A percentile compares a stretch with the other conserved stretches of the same genome.
These are phyloP conservation scores for Paraglomus occultum DNA, from an alignment of 192 early-diverging fungal species.

Conservation along the genomic window DNA sequence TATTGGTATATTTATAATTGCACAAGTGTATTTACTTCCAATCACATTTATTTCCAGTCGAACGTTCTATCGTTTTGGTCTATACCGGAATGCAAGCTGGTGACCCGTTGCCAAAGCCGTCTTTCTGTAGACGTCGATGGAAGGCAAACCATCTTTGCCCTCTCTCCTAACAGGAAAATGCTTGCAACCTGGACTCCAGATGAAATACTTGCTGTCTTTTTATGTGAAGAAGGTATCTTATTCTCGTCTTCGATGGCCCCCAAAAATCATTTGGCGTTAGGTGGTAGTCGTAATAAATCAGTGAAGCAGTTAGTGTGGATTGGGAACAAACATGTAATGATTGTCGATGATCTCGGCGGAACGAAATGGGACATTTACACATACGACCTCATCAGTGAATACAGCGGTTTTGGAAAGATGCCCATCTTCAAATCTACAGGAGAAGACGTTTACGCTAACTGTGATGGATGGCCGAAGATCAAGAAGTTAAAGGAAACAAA, in stretches of 20 bases:
- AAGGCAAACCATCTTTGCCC: constrained; percentile 1
- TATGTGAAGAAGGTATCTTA: constrained; percentile 2
- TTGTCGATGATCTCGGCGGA: too few relatives aligned
- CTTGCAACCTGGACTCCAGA: constrained; percentile 16
- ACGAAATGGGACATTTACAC: constrained; percentile 7
- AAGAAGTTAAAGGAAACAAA: too few relatives aligned
- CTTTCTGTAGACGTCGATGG: constrained; percentile 5
- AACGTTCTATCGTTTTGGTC: constrained; percentile 1
- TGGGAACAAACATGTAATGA: constrained; percentile 8
- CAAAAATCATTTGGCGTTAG: too few relatives aligned
- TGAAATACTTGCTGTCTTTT: neutral
- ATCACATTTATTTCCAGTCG: neutral
- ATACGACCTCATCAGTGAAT: neutral
- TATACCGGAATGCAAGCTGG: neutral
- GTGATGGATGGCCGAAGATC: neutral
- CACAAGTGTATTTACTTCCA: neutral
- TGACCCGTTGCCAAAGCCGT: neutral
- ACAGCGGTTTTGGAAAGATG: neutral
- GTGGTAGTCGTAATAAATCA: neutral
- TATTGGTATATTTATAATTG: neutral
- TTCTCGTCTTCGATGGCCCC: neutral
- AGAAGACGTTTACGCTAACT: neutral
- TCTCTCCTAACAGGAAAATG: constrained; percentile 10
- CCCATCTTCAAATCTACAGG: neutral
- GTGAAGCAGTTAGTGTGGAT: neutral